These are phyloP conservation scores for Striga asiatica DNA, from an alignment of 257 asterid genomes.

Conservation along the genomic window DNA sequence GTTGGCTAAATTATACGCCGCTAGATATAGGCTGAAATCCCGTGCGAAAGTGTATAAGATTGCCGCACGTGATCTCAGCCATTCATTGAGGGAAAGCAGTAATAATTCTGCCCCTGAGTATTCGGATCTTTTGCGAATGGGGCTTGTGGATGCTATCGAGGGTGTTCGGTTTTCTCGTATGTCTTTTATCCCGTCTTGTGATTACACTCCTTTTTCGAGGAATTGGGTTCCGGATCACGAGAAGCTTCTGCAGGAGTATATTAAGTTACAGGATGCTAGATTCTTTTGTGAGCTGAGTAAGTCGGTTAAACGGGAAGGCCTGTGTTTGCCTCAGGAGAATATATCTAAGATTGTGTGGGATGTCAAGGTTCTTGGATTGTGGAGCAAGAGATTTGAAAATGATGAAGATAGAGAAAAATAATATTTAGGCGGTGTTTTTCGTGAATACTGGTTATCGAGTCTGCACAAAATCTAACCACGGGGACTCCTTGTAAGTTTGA, in stretches of 20 bases:
- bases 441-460: not conserved
- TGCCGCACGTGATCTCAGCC: slow-evolving; percentile 74
- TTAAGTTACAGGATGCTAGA: slow-evolving; percentile 63
- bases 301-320: slow-evolving; percentile 45
- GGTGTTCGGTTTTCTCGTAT: slow-evolving; percentile 80
- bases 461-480: not conserved
- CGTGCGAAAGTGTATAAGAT: slow-evolving; percentile 90
- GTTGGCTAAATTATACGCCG: slow-evolving; percentile 88
- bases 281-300: slow-evolving; percentile 61
- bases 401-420: slow-evolving; percentile 20
- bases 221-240: slow-evolving; percentile 89
- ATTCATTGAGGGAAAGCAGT: slow-evolving; percentile 63
- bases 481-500: not conserved
- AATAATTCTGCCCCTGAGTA: slow-evolving; percentile 88
- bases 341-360: slow-evolving; percentile 74
- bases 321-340: slow-evolving; percentile 69
- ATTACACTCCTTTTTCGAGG: slow-evolving; percentile 85
- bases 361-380: slow-evolving; percentile 59
- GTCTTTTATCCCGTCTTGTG: slow-evolving; percentile 77
- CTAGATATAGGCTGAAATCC: slow-evolving; percentile 85
- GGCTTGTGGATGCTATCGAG: slow-evolving; percentile 84
- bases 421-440: not conserved
- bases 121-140: slow-evolving; percentile 90
- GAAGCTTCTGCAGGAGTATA: slow-evolving; percentile 56
- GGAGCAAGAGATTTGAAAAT: slow-evolving; percentile 28